Evolutionary conservation across 495 filamentous ascomycete species (phyloP).

Genomic region (Xylaria cubensis): DNA sequence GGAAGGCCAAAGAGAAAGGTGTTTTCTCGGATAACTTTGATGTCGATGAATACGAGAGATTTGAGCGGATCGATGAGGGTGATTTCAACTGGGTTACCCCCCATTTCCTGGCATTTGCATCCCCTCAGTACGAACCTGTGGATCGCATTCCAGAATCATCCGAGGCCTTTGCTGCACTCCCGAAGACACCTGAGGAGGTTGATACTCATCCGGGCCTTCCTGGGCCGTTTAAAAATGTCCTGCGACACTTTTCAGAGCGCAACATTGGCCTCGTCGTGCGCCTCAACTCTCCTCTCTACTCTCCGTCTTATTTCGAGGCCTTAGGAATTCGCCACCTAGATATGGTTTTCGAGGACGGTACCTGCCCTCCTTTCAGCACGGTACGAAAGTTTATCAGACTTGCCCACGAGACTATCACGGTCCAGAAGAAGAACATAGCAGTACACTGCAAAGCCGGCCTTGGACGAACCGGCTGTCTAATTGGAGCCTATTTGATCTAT

Average conservation of each 20-base stretch:
- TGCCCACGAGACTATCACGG: slow-evolving; percentile 90
- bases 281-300: slow-evolving; percentile 94
- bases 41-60: slow-evolving; percentile 96
- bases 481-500: slow-evolving; percentile 98
- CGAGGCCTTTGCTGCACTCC: slow-evolving; percentile 73
- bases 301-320: slow-evolving; percentile 91
- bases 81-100: slow-evolving; percentile 99
- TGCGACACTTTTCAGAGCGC: slow-evolving; percentile 83
- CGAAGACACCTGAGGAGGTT: slow-evolving; percentile 70
- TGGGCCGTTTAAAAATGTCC: slow-evolving; percentile 90
- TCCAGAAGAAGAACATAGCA: slow-evolving; percentile 85
- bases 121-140: slow-evolving; percentile 81
- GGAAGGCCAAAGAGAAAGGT: slow-evolving; percentile 95
- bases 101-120: slow-evolving; percentile 94
- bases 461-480: slow-evolving; percentile 94
- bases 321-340: slow-evolving; percentile 94
- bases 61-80: slow-evolving; percentile 94
- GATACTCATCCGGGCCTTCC: slow-evolving; percentile 68
- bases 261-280: slow-evolving; percentile 93
- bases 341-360: slow-evolving; percentile 99
- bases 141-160: slow-evolving; percentile 72
- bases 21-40: slow-evolving; percentile 89
- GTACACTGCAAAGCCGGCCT: slow-evolving; percentile 99
- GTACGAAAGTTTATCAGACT: slow-evolving; percentile 93
- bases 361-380: slow-evolving; percentile 83